These are phyloP conservation scores for Xylaria hypoxylon DNA, from an alignment of 2,329 filamentous ascomycete genomes.

Conservation along the genomic window DNA sequence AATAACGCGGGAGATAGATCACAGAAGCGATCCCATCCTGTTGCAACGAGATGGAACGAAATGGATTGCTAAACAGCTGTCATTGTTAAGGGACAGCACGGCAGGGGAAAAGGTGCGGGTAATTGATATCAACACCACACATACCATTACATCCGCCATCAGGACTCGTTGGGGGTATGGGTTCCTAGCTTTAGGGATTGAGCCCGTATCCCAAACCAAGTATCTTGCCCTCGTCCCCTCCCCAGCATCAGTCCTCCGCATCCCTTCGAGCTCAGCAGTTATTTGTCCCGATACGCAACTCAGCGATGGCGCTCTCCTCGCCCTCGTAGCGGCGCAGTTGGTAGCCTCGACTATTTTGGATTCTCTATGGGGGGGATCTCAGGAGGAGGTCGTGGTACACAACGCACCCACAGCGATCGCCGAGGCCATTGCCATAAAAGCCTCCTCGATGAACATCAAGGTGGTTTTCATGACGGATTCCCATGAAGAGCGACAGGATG, in stretches of 20 bases:
- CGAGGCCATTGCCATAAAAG: slow-evolving; percentile 4
- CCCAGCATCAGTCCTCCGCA: slow-evolving; percentile 10
- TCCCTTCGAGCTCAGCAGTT: slow-evolving; percentile 9
- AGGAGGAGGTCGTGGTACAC: slow-evolving; percentile 4
- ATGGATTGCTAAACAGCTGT: slow-evolving; percentile 18
- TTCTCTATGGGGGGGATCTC: slow-evolving; percentile 14
- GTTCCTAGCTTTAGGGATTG: slow-evolving; percentile 16
- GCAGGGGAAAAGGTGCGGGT: slow-evolving; percentile 4
- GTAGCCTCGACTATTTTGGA: slow-evolving; percentile 1
- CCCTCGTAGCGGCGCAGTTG: slow-evolving; percentile 14
- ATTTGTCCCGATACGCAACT: slow-evolving; percentile 4
- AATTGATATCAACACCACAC: slow-evolving; percentile 23
- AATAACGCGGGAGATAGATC: slow-evolving; percentile 17
- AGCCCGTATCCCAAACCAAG: slow-evolving; percentile 16
- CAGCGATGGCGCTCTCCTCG: slow-evolving; percentile 9
- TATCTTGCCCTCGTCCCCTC: slow-evolving; percentile 18
- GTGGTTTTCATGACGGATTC: slow-evolving; percentile 18
- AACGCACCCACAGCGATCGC: not conserved
- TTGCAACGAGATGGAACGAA: slow-evolving; percentile 9
- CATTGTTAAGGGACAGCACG: not conserved
- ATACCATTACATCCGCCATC: slow-evolving; percentile 17
- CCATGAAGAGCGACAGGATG: slow-evolving; percentile 3
- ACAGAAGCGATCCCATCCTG: slow-evolving; percentile 2
- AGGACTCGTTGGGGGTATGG: slow-evolving; percentile 19
- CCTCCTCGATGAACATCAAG: slow-evolving; percentile 8